These are phyloP conservation scores for Sporothrix phasma DNA, from an alignment of 2,329 filamentous ascomycete species.

Conservation along the genomic window DNA sequence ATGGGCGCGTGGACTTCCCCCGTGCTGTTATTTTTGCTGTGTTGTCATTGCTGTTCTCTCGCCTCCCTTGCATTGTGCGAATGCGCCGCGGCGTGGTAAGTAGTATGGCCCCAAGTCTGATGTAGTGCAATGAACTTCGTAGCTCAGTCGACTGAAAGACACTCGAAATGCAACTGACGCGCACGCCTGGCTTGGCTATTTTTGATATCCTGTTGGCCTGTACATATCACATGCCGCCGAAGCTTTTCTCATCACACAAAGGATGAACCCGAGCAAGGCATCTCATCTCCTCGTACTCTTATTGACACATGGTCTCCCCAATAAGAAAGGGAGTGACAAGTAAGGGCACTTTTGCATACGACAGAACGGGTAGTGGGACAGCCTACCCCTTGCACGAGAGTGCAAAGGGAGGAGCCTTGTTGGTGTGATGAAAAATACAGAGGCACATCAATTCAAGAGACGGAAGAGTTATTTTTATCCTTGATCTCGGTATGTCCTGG, in stretches of 20 bases:
- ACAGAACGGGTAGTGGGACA: background rate
- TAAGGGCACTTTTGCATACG: background rate
- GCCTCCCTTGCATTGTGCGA: background rate
- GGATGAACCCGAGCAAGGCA: too few species aligned
- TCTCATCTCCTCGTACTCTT: too few species aligned
- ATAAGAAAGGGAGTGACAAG: too few species aligned
- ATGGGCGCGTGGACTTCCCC: background rate
- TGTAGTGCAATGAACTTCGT: background rate
- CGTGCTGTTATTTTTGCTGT: too few species aligned
- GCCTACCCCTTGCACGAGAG: background rate
- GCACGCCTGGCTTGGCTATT: background rate
- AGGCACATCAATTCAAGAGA: background rate
- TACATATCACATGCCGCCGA: background rate
- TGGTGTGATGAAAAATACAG: slow-evolving; percentile 3
- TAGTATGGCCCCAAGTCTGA: too few species aligned
- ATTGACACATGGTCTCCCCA: too few species aligned
- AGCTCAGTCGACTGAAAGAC: background rate
- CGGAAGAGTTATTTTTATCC: too few species aligned
- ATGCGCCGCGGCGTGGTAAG: too few species aligned
- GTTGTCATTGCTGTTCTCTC: background rate
- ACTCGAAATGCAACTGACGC: background rate
- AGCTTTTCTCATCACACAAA: background rate
- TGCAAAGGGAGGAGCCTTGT: background rate
- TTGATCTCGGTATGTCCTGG: too few species aligned
- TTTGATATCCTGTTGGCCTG: background rate